These are phyloP conservation scores for Flammula alnicola DNA, from an alignment of 1,284 basidiomycete genomes.

Conservation along the genomic window DNA sequence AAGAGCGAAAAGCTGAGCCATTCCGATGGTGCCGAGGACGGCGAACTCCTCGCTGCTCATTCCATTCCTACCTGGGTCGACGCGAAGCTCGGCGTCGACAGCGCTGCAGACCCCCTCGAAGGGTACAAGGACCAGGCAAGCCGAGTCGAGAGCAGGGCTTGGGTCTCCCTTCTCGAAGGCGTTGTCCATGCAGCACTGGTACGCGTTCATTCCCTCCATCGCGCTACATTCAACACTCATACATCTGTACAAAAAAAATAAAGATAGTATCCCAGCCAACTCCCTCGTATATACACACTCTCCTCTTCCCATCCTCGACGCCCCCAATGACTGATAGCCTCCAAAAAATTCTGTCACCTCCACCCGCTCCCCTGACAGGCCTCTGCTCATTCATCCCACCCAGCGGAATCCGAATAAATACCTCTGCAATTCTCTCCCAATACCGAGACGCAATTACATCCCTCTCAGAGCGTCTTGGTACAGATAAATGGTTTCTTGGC, in stretches of 20 bases:
- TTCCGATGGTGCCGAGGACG: slow-evolving; percentile 39
- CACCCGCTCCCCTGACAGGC: slow-evolving; percentile 72
- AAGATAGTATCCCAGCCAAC: slow-evolving; percentile 54
- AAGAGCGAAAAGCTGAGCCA: slow-evolving; percentile 20
- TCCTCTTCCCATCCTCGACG: slow-evolving; percentile 37
- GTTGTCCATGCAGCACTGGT: slow-evolving; percentile 76
- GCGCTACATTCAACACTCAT: slow-evolving; percentile 8
- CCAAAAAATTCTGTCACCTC: slow-evolving; percentile 56
- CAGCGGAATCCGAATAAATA: slow-evolving; percentile 59
- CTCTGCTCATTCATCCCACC: slow-evolving; percentile 63
- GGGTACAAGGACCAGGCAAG: slow-evolving; percentile 64
- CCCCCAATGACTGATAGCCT: slow-evolving; percentile 36
- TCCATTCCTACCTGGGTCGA: slow-evolving; percentile 77
- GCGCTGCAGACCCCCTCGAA: slow-evolving; percentile 54
- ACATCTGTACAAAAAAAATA: neutral
- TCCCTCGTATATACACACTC: slow-evolving; percentile 43
- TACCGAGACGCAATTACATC: slow-evolving; percentile 75
- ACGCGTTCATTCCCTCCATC: slow-evolving; percentile 30
- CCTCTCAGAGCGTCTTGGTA: slow-evolving; percentile 72
- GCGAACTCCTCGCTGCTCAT: slow-evolving; percentile 63
- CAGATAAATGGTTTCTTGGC: slow-evolving; percentile 78
- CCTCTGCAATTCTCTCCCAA: slow-evolving; percentile 51
- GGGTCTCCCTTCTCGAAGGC: slow-evolving; percentile 77
- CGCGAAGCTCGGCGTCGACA: slow-evolving; percentile 43
- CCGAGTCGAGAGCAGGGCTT: slow-evolving; percentile 76